Evolutionary conservation across 192 early-diverging fungal species (phyloP).

Genomic region (Diversispora epigaea): DNA sequence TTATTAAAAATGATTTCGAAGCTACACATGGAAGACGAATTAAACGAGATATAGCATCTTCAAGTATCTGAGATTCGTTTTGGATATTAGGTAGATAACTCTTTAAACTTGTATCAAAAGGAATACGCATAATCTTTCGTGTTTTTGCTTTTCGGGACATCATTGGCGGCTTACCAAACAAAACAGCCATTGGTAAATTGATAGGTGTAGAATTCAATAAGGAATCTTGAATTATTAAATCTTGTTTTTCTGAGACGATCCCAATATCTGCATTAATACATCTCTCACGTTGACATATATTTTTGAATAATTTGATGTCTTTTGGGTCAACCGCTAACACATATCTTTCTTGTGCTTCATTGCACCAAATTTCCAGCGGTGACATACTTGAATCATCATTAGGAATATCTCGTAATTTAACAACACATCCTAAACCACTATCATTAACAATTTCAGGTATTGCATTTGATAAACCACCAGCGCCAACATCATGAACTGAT

Average conservation of each 20-base stretch:
- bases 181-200: constrained; percentile 91
- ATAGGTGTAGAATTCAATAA: constrained; percentile 66
- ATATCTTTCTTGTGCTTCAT: constrained; percentile 98
- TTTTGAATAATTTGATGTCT: constrained; percentile 65
- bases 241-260: constrained; percentile 77
- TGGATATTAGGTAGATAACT: constrained; percentile 58
- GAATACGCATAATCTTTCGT: constrained; percentile 45
- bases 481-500: constrained; percentile 98
- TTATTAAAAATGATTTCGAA: constrained; percentile 94
- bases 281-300: constrained; percentile 85
- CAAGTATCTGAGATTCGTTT: constrained; percentile 42
- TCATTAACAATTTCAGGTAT: constrained; percentile 98
- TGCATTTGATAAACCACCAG: constrained; percentile 97
- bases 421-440: constrained; percentile 81
- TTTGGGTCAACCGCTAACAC: constrained; percentile 86
- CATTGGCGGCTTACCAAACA: constrained; percentile 97
- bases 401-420: constrained; percentile 90
- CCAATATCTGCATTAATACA: constrained; percentile 92
- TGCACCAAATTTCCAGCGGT: constrained; percentile 99
- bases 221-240: constrained; percentile 78
- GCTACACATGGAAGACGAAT: constrained; percentile 86
- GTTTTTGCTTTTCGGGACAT: constrained; percentile 80
- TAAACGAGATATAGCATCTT: constrained; percentile 72
- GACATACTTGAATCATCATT: constrained; percentile 90
- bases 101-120: constrained; percentile 60